phyloP scores from a whole-genome alignment of 768 basidiomycete species.

The Boletellus sp. region DNA sequence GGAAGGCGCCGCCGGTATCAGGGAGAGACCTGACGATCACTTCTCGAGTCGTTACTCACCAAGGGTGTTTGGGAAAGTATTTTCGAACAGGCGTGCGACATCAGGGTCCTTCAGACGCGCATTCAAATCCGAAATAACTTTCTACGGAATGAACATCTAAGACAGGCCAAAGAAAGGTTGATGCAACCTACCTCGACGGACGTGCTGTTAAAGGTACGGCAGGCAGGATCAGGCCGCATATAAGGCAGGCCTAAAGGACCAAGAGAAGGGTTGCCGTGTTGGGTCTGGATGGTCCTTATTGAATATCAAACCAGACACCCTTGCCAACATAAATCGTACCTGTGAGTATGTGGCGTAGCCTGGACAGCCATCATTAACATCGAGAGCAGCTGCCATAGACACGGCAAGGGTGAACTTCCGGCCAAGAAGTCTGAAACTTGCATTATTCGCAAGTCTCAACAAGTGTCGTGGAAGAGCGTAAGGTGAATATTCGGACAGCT shows the following conservation, averaged over 20 bases:
- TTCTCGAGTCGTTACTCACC: conserved; percentile 38
- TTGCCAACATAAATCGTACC: conserved; percentile 25
- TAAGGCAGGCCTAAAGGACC: conserved; percentile 64
- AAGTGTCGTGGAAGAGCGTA: conserved; percentile 1
- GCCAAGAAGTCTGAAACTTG: conserved; percentile 23
- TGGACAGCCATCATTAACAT: conserved; percentile 43
- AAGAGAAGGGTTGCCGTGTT: conserved; percentile 56
- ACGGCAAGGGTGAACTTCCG: conserved; percentile 16
- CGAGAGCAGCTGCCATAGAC: conserved; percentile 20
- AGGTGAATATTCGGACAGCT: conserved; percentile 1
- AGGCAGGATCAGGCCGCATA: conserved; percentile 67
- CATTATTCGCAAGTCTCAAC: conserved; percentile 7
- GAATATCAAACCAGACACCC: not conserved
- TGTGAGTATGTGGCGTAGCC: conserved; percentile 61
- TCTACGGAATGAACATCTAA: conserved; percentile 34
- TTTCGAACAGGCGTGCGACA: conserved; percentile 74
- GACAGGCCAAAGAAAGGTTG: not conserved
- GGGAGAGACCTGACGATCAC: not conserved
- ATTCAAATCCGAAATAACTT: conserved; percentile 75
- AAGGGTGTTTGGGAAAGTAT: conserved; percentile 79
- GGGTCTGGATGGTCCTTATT: conserved; percentile 34
- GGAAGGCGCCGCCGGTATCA: not conserved
- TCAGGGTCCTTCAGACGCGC: conserved; percentile 70
- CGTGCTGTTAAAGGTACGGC: conserved; percentile 73
- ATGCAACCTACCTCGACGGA: conserved; percentile 59